phyloP scores from a whole-genome alignment of 1,139 yeast genomes.

The Scheffersomyces parashehatae region DNA sequence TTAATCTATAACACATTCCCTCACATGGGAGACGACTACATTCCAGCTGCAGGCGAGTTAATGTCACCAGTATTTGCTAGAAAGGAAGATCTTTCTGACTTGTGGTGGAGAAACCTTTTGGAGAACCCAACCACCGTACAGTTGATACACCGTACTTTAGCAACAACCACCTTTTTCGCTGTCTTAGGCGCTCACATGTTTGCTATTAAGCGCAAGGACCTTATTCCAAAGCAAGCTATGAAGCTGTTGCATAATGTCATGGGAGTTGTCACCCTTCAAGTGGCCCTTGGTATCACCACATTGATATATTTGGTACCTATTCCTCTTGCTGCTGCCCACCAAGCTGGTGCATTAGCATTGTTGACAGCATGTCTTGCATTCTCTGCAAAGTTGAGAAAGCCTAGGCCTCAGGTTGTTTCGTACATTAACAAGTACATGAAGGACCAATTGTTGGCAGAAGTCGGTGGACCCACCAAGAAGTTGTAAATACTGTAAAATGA shows the following conservation, averaged over 20 bases:
- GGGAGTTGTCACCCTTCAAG: slow-evolving; percentile 85
- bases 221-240: slow-evolving; percentile 59
- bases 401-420: slow-evolving; percentile 50
- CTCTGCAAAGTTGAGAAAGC: slow-evolving; percentile 68
- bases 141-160: slow-evolving; percentile 83
- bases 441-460: slow-evolving; percentile 10
- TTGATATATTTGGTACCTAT: slow-evolving; percentile 88
- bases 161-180: slow-evolving; percentile 75
- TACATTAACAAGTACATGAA: slow-evolving; percentile 30
- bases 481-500: not conserved
- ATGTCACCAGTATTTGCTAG: slow-evolving; percentile 76
- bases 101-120: slow-evolving; percentile 87
- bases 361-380: slow-evolving; percentile 76
- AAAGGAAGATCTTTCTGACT: slow-evolving; percentile 64
- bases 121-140: slow-evolving; percentile 98
- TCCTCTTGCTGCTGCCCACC: slow-evolving; percentile 92
- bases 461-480: too few species aligned
- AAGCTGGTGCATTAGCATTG: slow-evolving; percentile 93
- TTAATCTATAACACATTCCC: slow-evolving; percentile 95
- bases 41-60: slow-evolving; percentile 74
- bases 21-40: slow-evolving; percentile 82
- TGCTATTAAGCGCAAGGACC: slow-evolving; percentile 53
- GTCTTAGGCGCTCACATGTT: slow-evolving; percentile 68
- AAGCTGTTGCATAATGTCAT: slow-evolving; percentile 64
- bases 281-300: slow-evolving; percentile 81